Conservation (phyloP, 139 green algal species). For the Chlamydomonas asymmetrica region DNA sequence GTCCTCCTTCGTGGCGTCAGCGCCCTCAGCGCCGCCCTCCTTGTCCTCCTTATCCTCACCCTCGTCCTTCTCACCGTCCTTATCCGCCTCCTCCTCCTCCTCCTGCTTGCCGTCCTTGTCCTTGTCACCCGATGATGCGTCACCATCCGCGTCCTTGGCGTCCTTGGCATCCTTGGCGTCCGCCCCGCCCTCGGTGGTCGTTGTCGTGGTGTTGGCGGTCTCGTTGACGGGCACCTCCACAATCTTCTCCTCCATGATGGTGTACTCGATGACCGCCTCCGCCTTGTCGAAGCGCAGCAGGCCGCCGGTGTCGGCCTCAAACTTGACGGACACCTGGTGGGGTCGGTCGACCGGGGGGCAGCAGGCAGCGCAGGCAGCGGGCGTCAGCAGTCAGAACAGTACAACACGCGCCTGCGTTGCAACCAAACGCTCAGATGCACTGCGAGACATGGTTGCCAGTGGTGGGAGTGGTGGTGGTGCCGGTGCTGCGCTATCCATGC, state of each 20-base stretch:
- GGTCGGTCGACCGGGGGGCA: too few relatives aligned
- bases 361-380: too few relatives aligned
- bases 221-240: slow-evolving; percentile 48
- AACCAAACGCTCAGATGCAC: too few relatives aligned
- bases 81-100: slow-evolving; percentile 8
- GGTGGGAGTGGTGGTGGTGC: too few relatives aligned
- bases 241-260: slow-evolving; percentile 53
- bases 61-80: slow-evolving; percentile 25
- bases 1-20: slow-evolving; percentile 11
- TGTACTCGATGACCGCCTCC: slow-evolving; percentile 51
- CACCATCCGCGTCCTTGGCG: not conserved
- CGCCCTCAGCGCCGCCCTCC: slow-evolving; percentile 1
- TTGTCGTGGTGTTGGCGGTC: slow-evolving; percentile 7
- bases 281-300: slow-evolving; percentile 69
- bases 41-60: slow-evolving; percentile 28
- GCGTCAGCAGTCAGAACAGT: too few relatives aligned
- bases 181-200: not conserved
- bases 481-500: too few relatives aligned
- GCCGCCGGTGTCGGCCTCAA: slow-evolving; percentile 70
- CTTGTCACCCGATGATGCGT: not conserved
- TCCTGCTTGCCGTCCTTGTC: slow-evolving; percentile 18
- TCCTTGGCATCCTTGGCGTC: not conserved
- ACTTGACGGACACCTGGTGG: slow-evolving; percentile 35
- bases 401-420: too few relatives aligned
- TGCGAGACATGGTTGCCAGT: too few relatives aligned